Conservation (phyloP, 345 rosid genomes). For the Eucalyptus regnans region DNA sequence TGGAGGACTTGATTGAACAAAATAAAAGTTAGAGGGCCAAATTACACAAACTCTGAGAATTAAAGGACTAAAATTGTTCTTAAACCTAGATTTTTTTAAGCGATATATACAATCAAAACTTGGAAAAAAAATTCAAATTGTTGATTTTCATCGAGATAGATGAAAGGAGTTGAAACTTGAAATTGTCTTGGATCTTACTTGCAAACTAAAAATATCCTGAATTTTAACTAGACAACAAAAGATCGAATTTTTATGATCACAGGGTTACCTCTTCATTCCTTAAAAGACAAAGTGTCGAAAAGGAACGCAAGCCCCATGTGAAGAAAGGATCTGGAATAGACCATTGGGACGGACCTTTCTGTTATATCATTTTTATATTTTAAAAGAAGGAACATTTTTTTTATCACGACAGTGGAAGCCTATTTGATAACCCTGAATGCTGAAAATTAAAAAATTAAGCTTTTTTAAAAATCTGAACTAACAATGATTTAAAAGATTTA, state of each 20-base stretch:
- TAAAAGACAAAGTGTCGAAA: too few relatives aligned
- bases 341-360: too few relatives aligned
- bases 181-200: too few relatives aligned
- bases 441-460: not conserved
- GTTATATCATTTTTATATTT: too few relatives aligned
- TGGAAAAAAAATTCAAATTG: not conserved
- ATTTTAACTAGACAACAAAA: too few relatives aligned
- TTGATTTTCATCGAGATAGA: not conserved
- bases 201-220: too few relatives aligned
- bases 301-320: too few relatives aligned
- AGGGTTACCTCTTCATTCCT: too few relatives aligned
- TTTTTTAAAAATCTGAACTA: not conserved
- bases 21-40: not conserved
- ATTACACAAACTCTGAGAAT: not conserved
- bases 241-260: too few relatives aligned
- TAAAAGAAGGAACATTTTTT: not conserved
- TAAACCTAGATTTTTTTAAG: not conserved
- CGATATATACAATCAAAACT: not conserved
- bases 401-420: not conserved
- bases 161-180: too few relatives aligned
- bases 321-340: not conserved
- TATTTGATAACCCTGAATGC: not conserved
- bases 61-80: not conserved
- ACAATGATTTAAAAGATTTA: not conserved
- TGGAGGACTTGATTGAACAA: not conserved